Percentiles rank a stretch among this genome's conserved stretches.
Conservation (phyloP, 331 rosid species). For the Pyrus hybrid region DNA sequence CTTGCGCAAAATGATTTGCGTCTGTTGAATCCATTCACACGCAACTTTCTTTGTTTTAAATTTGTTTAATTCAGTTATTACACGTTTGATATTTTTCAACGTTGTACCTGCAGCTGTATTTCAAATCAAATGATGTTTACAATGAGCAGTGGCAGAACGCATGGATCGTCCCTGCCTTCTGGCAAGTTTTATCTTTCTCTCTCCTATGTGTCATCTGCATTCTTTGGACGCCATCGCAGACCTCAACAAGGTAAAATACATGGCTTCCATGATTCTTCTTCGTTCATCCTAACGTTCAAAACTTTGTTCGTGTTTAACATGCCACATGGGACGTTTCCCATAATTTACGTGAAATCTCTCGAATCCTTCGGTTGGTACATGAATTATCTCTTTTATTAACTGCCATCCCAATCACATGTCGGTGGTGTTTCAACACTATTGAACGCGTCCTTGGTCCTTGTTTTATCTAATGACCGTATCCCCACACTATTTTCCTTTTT, state of each 20-base stretch:
- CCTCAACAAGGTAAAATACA: conserved; percentile 60
- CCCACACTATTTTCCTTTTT: neutral
- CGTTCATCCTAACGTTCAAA: neutral
- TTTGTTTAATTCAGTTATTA: neutral
- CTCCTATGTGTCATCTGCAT: conserved; percentile 73
- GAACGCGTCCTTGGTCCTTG: no score
- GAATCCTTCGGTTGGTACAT: no score
- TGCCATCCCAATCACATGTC: no score
- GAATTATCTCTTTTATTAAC: no score
- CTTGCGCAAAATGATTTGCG: neutral
- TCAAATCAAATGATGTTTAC: conserved; percentile 79
- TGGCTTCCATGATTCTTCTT: neutral
- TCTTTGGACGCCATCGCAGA: conserved; percentile 99
- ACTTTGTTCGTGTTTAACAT: conserved; percentile 5
- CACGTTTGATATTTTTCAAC: neutral
- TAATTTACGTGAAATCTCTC: neutral
- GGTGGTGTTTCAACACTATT: no score
- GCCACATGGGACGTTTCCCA: conserved; percentile 17
- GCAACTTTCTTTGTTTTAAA: neutral
- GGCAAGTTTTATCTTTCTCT: conserved; percentile 93
- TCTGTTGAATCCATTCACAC: neutral
- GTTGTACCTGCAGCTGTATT: conserved; percentile 64
- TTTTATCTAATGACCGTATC: neutral
- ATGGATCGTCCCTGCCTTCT: conserved; percentile 96
- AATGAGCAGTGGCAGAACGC: conserved; percentile 94